A percentile compares a stretch with the other conserved stretches of the same genome.
These are phyloP conservation scores for Magnusiomyces suaveolens DNA, from an alignment of 1,139 yeast species.

Conservation along the genomic window DNA sequence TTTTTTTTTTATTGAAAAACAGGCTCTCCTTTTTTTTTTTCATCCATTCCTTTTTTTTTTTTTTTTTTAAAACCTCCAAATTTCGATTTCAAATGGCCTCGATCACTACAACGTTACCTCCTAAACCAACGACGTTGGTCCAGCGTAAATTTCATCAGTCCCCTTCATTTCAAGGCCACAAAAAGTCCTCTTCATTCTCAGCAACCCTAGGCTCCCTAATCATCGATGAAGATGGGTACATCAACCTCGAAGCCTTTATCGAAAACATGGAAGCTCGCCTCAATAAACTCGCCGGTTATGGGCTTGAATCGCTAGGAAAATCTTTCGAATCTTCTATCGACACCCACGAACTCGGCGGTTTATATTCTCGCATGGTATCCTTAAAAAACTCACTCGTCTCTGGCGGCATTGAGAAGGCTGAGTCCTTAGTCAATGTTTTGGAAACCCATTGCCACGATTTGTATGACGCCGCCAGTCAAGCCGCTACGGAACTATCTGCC, in stretches of 20 bases:
- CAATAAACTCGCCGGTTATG: conserved; percentile 28
- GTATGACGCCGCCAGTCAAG: conserved; percentile 7
- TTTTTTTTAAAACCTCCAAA: no score
- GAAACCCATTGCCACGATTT: conserved; percentile 22
- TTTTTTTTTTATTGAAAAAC: no score
- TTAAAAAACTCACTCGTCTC: conserved; percentile 29
- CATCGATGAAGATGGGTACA: conserved; percentile 1
- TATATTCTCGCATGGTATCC: conserved; percentile 27
- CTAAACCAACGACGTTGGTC: not conserved
- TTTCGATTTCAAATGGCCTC: no score
- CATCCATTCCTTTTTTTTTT: not conserved
- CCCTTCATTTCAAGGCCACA: not conserved
- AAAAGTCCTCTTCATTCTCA: not conserved
- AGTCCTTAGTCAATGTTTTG: conserved; percentile 24
- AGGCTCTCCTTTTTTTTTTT: not conserved
- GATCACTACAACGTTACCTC: not conserved
- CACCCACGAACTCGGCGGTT: conserved; percentile 21
- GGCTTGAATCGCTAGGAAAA: conserved; percentile 15
- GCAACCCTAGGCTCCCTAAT: not conserved
- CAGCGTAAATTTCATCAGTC: not conserved
- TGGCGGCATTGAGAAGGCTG: conserved; percentile 29
- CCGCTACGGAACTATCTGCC: not conserved
- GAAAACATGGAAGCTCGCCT: conserved; percentile 18
- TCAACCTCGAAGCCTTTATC: conserved; percentile 3
- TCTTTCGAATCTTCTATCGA: conserved; percentile 18